Evolutionary conservation across 805 yeast genomes (phyloP), one percentile per base, ranked within the genome.

Genomic region (Huiozyma naganishii): DNA sequence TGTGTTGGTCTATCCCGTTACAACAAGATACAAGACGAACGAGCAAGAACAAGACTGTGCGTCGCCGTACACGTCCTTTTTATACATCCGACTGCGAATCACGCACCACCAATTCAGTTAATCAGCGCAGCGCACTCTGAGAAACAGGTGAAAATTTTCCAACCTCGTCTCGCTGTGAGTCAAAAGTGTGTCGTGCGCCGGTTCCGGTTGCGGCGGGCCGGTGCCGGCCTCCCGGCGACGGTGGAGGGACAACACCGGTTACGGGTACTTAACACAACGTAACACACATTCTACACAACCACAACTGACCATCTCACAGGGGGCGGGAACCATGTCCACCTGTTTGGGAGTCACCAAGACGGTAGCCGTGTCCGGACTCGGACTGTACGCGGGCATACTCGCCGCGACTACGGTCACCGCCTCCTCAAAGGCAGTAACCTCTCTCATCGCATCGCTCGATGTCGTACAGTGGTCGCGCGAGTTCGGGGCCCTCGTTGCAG

Each of bases 361-460:
- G 40, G 62, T 79, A 36, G 89, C 88, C 32, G 74, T 76, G 33
- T 70, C 82, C 4, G 74, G 88, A 8, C 61, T 83, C 40, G 92
- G 90, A n/a, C 57, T 82, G 47, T 69, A 78, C 52, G 67, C 83
- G 5, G 74, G 79, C 12, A 61, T 74, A 2, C 48, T 51, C 13
- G 45, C 56, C 6, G 53, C 71, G 39, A 58, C 73, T 1, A 48
- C 65, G n/a, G 4, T 53, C 7, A 11, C 52, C 5, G 29, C 49
- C 10, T 28, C 41, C 45, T 27, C 36, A 4, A 17, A 39, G 11
- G 29, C 49, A 6, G 41, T 48, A 7, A 39, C 48, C 27, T 59
- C 46, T 41, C 55, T 45, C 5, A n/a, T 45, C 6, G n/a, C 43
- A 1, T 38, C 46, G 9, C 27, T 46, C 7, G 48, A 48, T 41